Base-by-base conservation (phyloP, 352 stramenopile species). In the Globisporangium spinosum region DNA sequence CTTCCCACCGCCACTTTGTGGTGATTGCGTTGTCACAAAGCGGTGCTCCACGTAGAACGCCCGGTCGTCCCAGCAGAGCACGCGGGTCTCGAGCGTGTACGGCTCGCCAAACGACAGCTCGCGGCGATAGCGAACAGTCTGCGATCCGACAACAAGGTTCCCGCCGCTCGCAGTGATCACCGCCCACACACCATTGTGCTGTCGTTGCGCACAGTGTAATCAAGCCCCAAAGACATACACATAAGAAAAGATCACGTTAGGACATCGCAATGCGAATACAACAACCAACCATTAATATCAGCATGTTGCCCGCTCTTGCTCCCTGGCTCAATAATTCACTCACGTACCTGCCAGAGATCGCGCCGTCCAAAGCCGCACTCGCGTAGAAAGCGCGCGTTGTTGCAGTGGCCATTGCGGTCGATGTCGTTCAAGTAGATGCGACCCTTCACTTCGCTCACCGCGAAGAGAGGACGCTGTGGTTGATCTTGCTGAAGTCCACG, bases 31-130 rank as follows among this genome's bases (percentile, higher is more conserved):
- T 34, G 75, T 94, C 60, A 91, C 80, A 62, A 96, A 96, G 22
- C 85, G 85, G 51, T 96, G 89, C 71, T 96, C 89, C 2, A 96
- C 75, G 73, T 95, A 96, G 71, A 95, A 96, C 2, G 89, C 85
- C 27, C 83, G 80, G 43, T 83, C 73, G 71, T 96, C 85, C 89
- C 89, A 95, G 63, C 83, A 89, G 2, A 92, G 67, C 58, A 96
- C 63, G 29, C 89, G 78, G n/a, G 85, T 87, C 73, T 92, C 70
- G 60, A 96, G 70, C 57, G 73, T 78, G 72, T 92, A 96, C 12
- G 58, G 34, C 70, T 95, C 73, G 29, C 83, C 78, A 34, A 96
- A 75, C 35, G 76, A 80, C 68, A 96, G 72, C 68, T 96, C 89
- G 15, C 89, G 89, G 0, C 89, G 83, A 61, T 93, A 96, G 20